Base-by-base conservation (phyloP, 2,329 filamentous ascomycete species). In the Neofusicoccum kwambonambiense region DNA sequence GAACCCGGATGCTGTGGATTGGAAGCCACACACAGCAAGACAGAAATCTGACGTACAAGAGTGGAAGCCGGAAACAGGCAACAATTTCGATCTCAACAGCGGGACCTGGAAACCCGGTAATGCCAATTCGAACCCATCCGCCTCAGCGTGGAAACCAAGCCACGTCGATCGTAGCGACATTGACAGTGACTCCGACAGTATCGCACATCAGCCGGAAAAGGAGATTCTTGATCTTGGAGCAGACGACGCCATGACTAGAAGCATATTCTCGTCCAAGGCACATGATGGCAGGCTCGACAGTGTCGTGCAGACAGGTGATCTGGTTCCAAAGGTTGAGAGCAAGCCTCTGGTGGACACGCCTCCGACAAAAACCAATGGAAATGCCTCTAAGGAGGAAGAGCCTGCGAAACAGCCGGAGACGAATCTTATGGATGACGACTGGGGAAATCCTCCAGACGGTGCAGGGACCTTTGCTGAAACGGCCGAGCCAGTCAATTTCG, bases 341-440 rank as follows among this genome's bases (percentile, higher is more conserved):
- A 31, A 27, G 19, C 34, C 34, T 11, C 35, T 63, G 12, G 39
- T 57, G 3, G 54, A 57, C 13, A 57, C 54, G 1, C 4, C 54
- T 6, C 7, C 39, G 4, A 22, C 54, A 6, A 37, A 57, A 7
- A 4, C 35, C 35, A 34, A 35, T 17, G 39, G 27, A 31, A 42
- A 11, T 8, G 7, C 12, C n/a, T 42, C 19, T 12, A 42, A 56
- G 3, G 50, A 12, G 27, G 27, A 7, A 5, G 4, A 5, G 1
- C 27, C 27, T 11, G 37, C 11, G 11, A 31, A 31, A 31, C 22
- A 34, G 19, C 39, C 39, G 1, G 54, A 44, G 39, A 63, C 50
- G 15, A 63, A 63, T 22, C 39, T 63, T 8, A 51, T 51, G 47
- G 50, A 42, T 19, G 60, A 52, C 17, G 60, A 63, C 34, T 62